Evolutionary conservation across 345 rosid genomes (phyloP).

Genomic region (Rhodamnia rubescens): DNA sequence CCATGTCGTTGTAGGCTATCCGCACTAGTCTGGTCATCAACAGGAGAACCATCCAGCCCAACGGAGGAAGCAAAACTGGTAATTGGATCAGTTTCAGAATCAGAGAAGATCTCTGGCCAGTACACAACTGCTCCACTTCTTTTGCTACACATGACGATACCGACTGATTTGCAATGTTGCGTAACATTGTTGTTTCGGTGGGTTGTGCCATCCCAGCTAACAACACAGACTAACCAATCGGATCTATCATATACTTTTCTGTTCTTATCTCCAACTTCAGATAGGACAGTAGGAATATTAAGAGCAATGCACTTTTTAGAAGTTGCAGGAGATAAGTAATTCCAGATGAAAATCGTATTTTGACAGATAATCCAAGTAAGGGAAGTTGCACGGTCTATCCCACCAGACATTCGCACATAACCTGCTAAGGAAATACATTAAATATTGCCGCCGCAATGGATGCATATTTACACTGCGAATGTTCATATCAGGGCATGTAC

Average conservation of each 20-base stretch:
- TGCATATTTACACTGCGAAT: neutral
- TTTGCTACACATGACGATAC: constrained; percentile 50
- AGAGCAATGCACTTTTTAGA: constrained; percentile 48
- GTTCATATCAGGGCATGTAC: constrained; percentile 7
- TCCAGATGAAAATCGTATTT: constrained; percentile 67
- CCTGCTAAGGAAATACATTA: constrained; percentile 31
- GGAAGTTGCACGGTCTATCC: constrained; percentile 64
- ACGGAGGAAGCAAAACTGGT: constrained; percentile 24
- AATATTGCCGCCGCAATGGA: neutral
- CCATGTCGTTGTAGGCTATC: constrained; percentile 18
- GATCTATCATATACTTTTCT: constrained; percentile 14
- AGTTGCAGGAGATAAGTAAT: constrained; percentile 37
- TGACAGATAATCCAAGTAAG: constrained; percentile 76
- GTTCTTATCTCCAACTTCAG: constrained; percentile 13
- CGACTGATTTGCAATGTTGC: constrained; percentile 29
- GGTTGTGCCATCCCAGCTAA: constrained; percentile 45
- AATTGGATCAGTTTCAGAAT: constrained; percentile 29
- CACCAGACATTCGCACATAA: constrained; percentile 46
- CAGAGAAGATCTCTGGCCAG: constrained; percentile 64
- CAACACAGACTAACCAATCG: constrained; percentile 59
- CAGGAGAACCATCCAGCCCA: constrained; percentile 29
- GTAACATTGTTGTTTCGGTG: constrained; percentile 20
- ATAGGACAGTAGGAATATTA: constrained; percentile 41
- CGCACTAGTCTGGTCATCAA: constrained; percentile 18
- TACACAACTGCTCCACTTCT: constrained; percentile 51